phyloP scores from a whole-genome alignment of 108 stramenopile genomes.

The Nitzschia palea region DNA sequence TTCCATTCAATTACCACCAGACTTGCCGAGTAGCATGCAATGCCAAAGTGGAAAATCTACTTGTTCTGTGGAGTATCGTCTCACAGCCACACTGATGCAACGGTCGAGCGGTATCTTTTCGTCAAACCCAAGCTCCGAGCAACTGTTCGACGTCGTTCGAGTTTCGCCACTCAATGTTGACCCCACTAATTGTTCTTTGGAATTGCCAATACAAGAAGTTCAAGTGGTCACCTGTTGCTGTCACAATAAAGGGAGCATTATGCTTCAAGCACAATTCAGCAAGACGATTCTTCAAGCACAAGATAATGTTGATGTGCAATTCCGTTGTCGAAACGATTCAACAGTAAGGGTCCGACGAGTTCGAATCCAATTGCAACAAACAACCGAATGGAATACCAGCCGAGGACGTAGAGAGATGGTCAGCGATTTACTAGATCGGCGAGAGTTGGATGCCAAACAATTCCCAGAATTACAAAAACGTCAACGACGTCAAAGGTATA shows the following conservation, averaged over 20 bases:
- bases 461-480: slow-evolving; percentile 21
- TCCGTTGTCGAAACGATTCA: slow-evolving; percentile 22
- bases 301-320: slow-evolving; percentile 6
- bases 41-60: not conserved
- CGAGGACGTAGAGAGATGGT: not conserved
- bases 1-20: slow-evolving; percentile 1
- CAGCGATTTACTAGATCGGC: not conserved
- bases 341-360: slow-evolving; percentile 1
- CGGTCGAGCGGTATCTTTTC: slow-evolving; percentile 8
- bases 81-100: slow-evolving; percentile 14
- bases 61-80: slow-evolving; percentile 12
- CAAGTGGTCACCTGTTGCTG: slow-evolving; percentile 26
- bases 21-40: slow-evolving; percentile 20
- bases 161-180: not conserved
- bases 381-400: slow-evolving; percentile 22
- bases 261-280: slow-evolving; percentile 16
- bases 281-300: slow-evolving; percentile 7
- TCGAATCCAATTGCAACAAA: slow-evolving; percentile 3
- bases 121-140: not conserved
- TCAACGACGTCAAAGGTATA: not conserved
- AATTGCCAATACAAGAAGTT: slow-evolving; percentile 15
- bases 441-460: slow-evolving; percentile 1
- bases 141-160: not conserved
- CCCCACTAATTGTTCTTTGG: slow-evolving; percentile 1
- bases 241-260: slow-evolving; percentile 16